Evolutionary conservation across 2,329 filamentous ascomycete genomes (phyloP).

Genomic region (Phialophora tarda): DNA sequence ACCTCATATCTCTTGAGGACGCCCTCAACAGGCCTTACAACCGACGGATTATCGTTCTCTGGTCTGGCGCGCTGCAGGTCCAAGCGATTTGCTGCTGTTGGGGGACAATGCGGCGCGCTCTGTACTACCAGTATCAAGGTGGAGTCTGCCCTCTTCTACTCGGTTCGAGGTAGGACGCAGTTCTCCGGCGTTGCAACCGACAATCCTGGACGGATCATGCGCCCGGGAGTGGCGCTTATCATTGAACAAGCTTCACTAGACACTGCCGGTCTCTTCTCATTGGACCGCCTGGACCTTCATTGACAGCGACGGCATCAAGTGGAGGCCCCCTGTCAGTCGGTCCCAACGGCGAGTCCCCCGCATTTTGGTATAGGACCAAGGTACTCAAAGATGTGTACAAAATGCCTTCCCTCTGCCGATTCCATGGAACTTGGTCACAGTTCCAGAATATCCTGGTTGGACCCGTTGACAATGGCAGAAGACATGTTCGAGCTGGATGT

Average conservation of each 20-base stretch:
- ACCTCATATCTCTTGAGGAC: too few species aligned
- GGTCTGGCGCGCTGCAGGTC: background rate
- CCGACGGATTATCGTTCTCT: background rate
- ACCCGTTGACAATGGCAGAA: slow-evolving; percentile 13
- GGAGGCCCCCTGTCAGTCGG: background rate
- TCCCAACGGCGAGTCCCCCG: slow-evolving; percentile 9
- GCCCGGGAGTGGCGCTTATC: slow-evolving; percentile 1
- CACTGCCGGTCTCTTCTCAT: background rate
- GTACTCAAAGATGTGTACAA: slow-evolving; percentile 2
- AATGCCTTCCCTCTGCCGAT: background rate
- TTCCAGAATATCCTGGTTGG: background rate
- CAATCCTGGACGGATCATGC: background rate
- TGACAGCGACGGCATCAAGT: background rate
- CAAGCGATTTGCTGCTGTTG: slow-evolving; percentile 1
- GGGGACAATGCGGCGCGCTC: too few species aligned
- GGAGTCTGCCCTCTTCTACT: background rate
- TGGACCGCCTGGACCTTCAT: slow-evolving; percentile 23
- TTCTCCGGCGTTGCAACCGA: background rate
- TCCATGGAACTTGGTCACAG: background rate
- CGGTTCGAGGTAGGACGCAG: background rate
- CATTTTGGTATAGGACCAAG: background rate
- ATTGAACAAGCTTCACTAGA: background rate
- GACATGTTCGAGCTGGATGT: slow-evolving; percentile 39
- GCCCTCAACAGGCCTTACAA: background rate
- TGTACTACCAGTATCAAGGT: too few species aligned